phyloP scores from a whole-genome alignment of 73 alveolate genomes.

The Symbiodinium pilosum region DNA sequence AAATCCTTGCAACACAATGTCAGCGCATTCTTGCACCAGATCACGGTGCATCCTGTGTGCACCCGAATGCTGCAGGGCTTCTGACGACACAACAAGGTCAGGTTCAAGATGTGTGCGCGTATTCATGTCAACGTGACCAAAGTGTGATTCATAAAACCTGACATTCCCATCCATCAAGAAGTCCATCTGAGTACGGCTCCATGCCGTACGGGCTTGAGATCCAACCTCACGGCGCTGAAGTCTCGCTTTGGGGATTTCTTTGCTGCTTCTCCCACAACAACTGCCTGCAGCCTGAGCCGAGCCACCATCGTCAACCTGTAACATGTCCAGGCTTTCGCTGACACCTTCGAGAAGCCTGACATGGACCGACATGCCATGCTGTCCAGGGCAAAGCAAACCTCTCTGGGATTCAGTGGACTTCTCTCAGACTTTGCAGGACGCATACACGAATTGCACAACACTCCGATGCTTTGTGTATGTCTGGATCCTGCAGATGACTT shows the following conservation, averaged over 20 bases:
- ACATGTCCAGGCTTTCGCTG: not conserved
- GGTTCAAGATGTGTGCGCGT: too few species aligned
- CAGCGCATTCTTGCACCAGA: too few species aligned
- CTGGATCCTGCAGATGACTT: too few species aligned
- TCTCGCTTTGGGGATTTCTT: not conserved
- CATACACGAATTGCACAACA: not conserved
- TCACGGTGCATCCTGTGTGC: too few species aligned
- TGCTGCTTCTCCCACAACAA: not conserved
- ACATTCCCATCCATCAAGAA: too few species aligned
- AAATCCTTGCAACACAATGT: too few species aligned
- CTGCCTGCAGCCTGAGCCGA: not conserved
- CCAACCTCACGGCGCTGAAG: not conserved
- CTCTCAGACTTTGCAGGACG: not conserved
- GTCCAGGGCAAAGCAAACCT: not conserved
- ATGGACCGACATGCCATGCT: not conserved
- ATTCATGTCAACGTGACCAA: too few species aligned
- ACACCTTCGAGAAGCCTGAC: not conserved
- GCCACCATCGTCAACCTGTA: not conserved
- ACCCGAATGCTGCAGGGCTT: too few species aligned
- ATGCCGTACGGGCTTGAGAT: not conserved
- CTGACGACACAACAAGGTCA: too few species aligned
- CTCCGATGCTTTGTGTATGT: too few species aligned
- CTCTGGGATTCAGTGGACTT: not conserved
- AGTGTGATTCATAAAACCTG: too few species aligned
- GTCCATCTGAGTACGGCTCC: too few species aligned